A percentile compares a stretch with the other conserved stretches of the same genome.
phyloP scores from a whole-genome alignment of 148 eudicot genomes.

The Rhododendron griersonianum region DNA sequence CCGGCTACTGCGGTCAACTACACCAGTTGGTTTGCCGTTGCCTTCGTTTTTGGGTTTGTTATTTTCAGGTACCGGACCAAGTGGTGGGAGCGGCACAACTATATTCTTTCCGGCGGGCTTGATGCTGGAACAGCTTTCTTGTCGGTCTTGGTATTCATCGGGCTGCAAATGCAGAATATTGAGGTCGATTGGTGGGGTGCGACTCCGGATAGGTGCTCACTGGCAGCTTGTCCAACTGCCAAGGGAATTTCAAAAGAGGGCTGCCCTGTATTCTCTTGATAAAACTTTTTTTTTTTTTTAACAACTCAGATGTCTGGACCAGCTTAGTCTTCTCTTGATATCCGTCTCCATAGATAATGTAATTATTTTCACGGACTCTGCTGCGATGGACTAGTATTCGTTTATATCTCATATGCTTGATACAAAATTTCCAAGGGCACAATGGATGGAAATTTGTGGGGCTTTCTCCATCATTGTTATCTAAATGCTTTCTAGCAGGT shows the following conservation, averaged over 20 bases:
- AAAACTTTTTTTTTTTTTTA: too few relatives aligned
- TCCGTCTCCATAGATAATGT: too few relatives aligned
- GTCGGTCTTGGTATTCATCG: slow-evolving; percentile 47
- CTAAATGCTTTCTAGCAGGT: too few relatives aligned
- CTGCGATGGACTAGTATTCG: too few relatives aligned
- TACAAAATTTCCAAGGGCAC: too few relatives aligned
- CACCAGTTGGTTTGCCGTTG: slow-evolving; percentile 65
- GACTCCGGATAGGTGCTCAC: slow-evolving; percentile 35
- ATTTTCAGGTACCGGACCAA: slow-evolving; percentile 32
- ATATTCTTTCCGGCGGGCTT: slow-evolving; percentile 64
- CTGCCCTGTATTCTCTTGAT: slow-evolving; percentile 8
- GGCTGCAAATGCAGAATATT: slow-evolving; percentile 32
- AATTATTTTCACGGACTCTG: too few relatives aligned
- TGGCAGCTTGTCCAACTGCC: slow-evolving; percentile 52
- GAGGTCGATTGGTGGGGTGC: slow-evolving; percentile 60
- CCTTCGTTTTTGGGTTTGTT: slow-evolving; percentile 57
- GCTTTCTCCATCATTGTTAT: too few relatives aligned
- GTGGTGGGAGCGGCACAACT: slow-evolving; percentile 50
- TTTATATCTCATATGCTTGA: too few relatives aligned
- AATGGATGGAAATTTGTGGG: too few relatives aligned
- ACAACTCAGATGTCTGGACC: too few relatives aligned
- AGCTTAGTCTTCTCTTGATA: too few relatives aligned
- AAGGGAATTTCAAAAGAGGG: slow-evolving; percentile 28
- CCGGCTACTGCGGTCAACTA: slow-evolving; percentile 76
- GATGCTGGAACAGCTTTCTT: slow-evolving; percentile 74